Evolutionary conservation across 495 filamentous ascomycete species (phyloP).

Genomic region (Hypoxylon trugodes): DNA sequence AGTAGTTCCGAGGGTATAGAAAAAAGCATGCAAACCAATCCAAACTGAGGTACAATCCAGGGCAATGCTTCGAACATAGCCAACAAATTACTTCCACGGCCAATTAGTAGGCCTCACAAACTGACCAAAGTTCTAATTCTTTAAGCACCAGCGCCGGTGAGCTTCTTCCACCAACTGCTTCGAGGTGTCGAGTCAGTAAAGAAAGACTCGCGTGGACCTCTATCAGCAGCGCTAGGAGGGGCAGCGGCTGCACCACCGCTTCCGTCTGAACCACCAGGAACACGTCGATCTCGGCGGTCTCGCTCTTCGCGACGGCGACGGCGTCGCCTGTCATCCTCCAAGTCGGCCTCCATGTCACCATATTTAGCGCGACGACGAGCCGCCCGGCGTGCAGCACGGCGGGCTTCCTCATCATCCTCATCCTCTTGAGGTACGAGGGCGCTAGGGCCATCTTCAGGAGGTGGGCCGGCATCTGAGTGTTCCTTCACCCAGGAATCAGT

Average conservation of each 20-base stretch:
- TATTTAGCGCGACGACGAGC: slow-evolving; percentile 56
- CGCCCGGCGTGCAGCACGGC: slow-evolving; percentile 54
- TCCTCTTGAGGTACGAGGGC: slow-evolving; percentile 40
- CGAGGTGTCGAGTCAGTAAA: slow-evolving; percentile 57
- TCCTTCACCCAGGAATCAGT: slow-evolving; percentile 68
- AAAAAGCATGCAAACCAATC: slow-evolving; percentile 5
- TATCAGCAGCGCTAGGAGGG: slow-evolving; percentile 51
- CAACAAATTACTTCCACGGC: background rate
- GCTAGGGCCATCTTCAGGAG: slow-evolving; percentile 49
- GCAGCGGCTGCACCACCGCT: slow-evolving; percentile 52
- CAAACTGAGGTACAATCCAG: slow-evolving; percentile 6
- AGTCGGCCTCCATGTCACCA: slow-evolving; percentile 48
- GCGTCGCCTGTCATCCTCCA: slow-evolving; percentile 56
- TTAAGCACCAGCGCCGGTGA: slow-evolving; percentile 46
- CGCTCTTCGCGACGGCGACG: slow-evolving; percentile 57
- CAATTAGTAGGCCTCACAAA: background rate
- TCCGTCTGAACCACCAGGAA: slow-evolving; percentile 52
- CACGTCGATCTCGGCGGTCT: slow-evolving; percentile 46
- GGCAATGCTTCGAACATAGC: slow-evolving; percentile 7
- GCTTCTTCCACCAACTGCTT: slow-evolving; percentile 65
- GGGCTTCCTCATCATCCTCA: slow-evolving; percentile 57
- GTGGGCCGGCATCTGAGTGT: slow-evolving; percentile 65
- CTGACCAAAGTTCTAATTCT: background rate
- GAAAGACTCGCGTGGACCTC: slow-evolving; percentile 46
- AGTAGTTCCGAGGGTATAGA: slow-evolving; percentile 6